Conservation (phyloP, 371 early-diverging fungal genomes). For the Quaeritorhiza haematococci region DNA sequence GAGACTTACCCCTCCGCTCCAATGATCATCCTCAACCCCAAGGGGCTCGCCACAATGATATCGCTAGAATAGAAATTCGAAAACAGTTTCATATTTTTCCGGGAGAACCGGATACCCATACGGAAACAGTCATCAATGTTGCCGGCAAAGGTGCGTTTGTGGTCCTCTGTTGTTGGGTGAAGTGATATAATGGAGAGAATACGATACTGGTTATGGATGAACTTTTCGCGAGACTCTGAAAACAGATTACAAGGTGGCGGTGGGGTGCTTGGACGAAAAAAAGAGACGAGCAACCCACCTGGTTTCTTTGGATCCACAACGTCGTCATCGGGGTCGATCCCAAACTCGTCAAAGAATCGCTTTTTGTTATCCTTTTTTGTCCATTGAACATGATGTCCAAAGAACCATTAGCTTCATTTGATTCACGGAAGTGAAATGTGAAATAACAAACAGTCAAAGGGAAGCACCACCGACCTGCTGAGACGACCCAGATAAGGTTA, state of each 20-base stretch:
- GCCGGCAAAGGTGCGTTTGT: slow-evolving; percentile 76
- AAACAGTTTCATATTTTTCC: slow-evolving; percentile 81
- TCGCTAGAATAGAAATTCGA: slow-evolving; percentile 85
- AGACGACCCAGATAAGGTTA: slow-evolving; percentile 70
- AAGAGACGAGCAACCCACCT: slow-evolving; percentile 18
- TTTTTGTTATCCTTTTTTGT: slow-evolving; percentile 77
- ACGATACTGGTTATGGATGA: no score
- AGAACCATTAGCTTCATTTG: no score
- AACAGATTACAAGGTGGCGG: no score
- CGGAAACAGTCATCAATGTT: slow-evolving; percentile 95
- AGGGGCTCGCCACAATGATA: slow-evolving; percentile 86
- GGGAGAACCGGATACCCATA: slow-evolving; percentile 83
- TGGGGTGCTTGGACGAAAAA: no score
- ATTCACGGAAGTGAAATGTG: background rate
- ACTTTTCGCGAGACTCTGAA: no score
- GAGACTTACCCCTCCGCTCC: slow-evolving; percentile 64
- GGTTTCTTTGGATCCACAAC: slow-evolving; percentile 55
- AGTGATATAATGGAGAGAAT: background rate
- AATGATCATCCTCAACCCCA: slow-evolving; percentile 83
- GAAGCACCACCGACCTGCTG: slow-evolving; percentile 49
- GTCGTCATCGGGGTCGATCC: slow-evolving; percentile 45
- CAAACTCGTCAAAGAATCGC: slow-evolving; percentile 74
- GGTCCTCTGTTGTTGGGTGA: slow-evolving; percentile 55
- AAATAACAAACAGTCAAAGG: background rate
- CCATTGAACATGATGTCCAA: no score